These are phyloP conservation scores for Cnidoscolus chayamansa DNA, from an alignment of 441 rosid genomes.

Conservation along the genomic window DNA sequence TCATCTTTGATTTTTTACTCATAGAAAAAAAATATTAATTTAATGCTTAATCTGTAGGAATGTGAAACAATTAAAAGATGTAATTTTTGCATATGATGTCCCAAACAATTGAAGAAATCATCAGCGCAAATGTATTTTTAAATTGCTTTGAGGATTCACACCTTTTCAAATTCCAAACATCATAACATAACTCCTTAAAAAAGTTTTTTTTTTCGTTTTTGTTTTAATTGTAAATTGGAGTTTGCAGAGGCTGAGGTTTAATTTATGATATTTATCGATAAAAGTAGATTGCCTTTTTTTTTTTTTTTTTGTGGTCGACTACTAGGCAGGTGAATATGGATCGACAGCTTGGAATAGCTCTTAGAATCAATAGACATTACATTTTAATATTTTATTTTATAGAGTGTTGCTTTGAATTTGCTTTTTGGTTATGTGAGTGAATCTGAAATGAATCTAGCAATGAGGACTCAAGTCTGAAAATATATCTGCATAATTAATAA, in stretches of 20 bases:
- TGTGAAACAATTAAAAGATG: background rate
- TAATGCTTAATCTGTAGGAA: background rate
- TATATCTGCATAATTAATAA: background rate
- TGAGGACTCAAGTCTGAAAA: constrained; percentile 1
- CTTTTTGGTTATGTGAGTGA: background rate
- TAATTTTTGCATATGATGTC: background rate
- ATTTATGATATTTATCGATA: background rate
- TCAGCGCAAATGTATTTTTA: background rate
- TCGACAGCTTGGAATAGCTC: too few relatives aligned
- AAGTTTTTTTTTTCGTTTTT: background rate
- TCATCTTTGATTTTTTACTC: background rate
- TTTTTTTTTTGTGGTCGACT: background rate
- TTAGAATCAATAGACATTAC: background rate
- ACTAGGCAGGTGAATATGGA: background rate
- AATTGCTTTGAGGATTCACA: background rate
- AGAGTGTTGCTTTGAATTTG: background rate
- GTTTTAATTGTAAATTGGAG: background rate
- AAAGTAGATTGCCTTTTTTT: background rate
- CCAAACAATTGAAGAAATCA: background rate
- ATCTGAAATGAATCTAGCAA: background rate
- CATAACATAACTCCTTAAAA: background rate
- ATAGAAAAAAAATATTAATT: background rate
- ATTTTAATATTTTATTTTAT: background rate
- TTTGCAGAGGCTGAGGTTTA: background rate
- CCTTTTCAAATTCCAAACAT: background rate